Percentiles rank a stretch among this genome's conserved stretches.
phyloP scores from a whole-genome alignment of 2,329 filamentous ascomycete genomes.

The Aspergillus spinulosporus region DNA sequence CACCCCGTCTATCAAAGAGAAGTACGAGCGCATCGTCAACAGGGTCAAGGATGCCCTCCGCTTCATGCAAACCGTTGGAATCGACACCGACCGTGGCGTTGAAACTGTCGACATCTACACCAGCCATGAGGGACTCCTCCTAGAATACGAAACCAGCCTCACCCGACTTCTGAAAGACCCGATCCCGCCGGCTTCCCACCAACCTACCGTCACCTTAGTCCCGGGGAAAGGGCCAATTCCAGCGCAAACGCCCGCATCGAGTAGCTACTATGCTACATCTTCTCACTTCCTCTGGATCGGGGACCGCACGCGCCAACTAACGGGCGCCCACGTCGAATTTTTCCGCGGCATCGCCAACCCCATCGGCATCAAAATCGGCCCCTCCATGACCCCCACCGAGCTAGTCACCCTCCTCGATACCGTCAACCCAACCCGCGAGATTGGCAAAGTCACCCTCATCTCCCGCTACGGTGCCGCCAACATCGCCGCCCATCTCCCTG shows the following conservation, averaged over 20 bases:
- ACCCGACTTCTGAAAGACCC: conserved; percentile 74
- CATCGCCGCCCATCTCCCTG: conserved; percentile 72
- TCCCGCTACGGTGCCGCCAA: conserved; percentile 86
- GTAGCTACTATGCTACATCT: conserved; percentile 87
- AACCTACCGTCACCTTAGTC: conserved; percentile 41
- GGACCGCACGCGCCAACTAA: conserved; percentile 89
- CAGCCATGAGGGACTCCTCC: conserved; percentile 87
- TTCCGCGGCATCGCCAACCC: conserved; percentile 96
- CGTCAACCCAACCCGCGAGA: conserved; percentile 77
- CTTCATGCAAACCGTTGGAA: conserved; percentile 92
- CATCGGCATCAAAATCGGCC: conserved; percentile 93
- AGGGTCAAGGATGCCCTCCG: conserved; percentile 88
- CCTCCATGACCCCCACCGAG: conserved; percentile 74
- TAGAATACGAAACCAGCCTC: conserved; percentile 90
- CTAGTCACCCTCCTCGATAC: conserved; percentile 76
- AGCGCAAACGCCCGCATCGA: conserved; percentile 46
- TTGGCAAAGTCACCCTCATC: conserved; percentile 93
- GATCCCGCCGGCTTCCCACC: conserved; percentile 20
- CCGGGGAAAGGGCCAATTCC: conserved; percentile 52
- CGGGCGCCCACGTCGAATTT: conserved; percentile 94
- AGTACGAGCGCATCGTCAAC: conserved; percentile 80
- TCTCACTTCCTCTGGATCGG: conserved; percentile 99
- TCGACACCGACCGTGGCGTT: conserved; percentile 78
- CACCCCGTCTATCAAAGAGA: conserved; percentile 76
- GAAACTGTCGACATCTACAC: conserved; percentile 94